phyloP scores from a whole-genome alignment of 257 asterid species.

The Solanum habrochaites region DNA sequence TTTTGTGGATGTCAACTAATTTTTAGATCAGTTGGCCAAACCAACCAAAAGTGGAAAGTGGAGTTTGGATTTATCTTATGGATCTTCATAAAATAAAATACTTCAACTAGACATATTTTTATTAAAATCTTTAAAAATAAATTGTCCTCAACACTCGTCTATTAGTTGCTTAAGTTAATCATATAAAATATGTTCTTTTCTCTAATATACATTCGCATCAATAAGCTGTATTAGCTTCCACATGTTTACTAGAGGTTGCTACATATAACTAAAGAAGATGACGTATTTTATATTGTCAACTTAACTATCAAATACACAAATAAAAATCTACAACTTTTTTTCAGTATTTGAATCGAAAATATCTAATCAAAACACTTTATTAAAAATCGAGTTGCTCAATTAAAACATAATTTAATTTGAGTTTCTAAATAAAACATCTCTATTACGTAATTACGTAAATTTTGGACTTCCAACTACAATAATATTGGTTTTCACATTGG shows the following conservation, averaged over 20 bases:
- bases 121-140: too few relatives aligned
- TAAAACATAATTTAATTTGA: background rate
- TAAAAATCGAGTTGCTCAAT: background rate
- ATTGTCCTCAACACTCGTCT: accelerated
- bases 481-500: background rate
- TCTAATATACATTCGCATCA: too few relatives aligned
- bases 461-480: background rate
- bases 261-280: too few relatives aligned
- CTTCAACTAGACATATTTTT: too few relatives aligned
- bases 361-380: background rate
- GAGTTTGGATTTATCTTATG: too few relatives aligned
- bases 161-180: background rate
- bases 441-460: accelerated
- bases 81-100: too few relatives aligned
- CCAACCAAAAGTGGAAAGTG: too few relatives aligned
- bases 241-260: too few relatives aligned
- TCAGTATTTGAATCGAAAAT: accelerated
- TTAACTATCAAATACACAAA: background rate
- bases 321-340: background rate
- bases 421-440: accelerated
- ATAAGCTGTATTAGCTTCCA: too few relatives aligned
- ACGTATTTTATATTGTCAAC: too few relatives aligned
- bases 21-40: too few relatives aligned
- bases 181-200: too few relatives aligned
- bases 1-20: background rate